Evolutionary conservation across 1,139 yeast genomes (phyloP), one percentile per base, ranked within the genome.

Genomic region (Arxiozyma telluris): DNA sequence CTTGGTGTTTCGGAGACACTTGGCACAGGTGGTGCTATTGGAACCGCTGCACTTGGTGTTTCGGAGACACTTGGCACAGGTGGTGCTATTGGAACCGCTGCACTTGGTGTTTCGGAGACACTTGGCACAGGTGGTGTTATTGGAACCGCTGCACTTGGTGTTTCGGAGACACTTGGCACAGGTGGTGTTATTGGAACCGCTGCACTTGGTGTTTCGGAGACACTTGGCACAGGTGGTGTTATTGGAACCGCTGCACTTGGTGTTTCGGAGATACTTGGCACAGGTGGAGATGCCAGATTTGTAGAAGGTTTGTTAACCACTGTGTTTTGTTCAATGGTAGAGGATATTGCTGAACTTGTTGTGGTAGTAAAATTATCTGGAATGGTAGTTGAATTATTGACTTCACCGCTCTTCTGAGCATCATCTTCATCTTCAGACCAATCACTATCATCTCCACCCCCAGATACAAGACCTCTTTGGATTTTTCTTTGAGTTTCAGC

Each of bases 401-500:
- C 17, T 23, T 47, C 25, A 18, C 17, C 41, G 7, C 17, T 44
- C 9, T 21, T 30, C 11, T 44, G 41, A 34, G 39, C 23, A 27
- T 73, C 77, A 23, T 11, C 25, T 9, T 80, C 82, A 1, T 77
- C 81, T 48, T 81, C 87, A 7, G 77, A 79, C 62, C 80, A 82
- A 57, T 81, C 82, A 42, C 53, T 55, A 59, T 79, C 85, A 53
- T 76, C 78, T n/a, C 64, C 67, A 53, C 75, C 78, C 44, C 58
- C 63, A 42, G 56, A 58, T 49, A 55, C 59, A 50, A 77, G 65
- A 4, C 89, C 88, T 65, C 87, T 73, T 67, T 83, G 89, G 7
- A 84, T 76, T 22, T 76, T 80, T 64, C 89, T 74, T 67, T 83
- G 89, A 1, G 80, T 81, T 51, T 79, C 83, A 57, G 82, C 81